These are phyloP conservation scores for Pneumocystis sp. DNA, from an alignment of 1,139 yeast species.

Conservation along the genomic window DNA sequence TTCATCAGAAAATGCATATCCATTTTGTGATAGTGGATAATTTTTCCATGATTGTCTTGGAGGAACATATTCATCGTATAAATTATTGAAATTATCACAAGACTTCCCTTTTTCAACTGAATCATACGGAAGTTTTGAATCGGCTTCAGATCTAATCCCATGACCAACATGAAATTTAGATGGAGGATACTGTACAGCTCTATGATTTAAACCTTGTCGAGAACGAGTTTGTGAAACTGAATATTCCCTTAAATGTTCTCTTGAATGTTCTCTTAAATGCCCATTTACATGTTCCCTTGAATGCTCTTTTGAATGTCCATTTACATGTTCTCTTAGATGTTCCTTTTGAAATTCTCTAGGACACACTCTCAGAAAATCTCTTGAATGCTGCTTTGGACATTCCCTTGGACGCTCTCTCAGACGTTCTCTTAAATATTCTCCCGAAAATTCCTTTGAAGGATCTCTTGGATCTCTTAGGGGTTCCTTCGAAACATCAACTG, in stretches of 20 bases:
- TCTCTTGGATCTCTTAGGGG: background rate
- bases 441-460: background rate
- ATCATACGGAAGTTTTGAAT: background rate
- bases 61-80: background rate
- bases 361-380: background rate
- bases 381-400: background rate
- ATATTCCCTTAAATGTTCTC: background rate
- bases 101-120: background rate
- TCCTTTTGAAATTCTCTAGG: background rate
- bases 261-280: background rate
- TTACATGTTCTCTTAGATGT: background rate
- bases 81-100: background rate
- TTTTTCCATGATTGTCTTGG: background rate
- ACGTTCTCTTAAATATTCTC: background rate
- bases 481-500: background rate
- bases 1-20: background rate
- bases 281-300: background rate
- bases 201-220: background rate
- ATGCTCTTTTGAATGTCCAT: background rate
- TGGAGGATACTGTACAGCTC: background rate
- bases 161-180: background rate
- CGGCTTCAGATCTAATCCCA: background rate
- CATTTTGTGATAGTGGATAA: background rate
- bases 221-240: background rate
- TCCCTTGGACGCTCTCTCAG: background rate